Percentiles rank a stretch among this genome's conserved stretches.
phyloP scores from a whole-genome alignment of 139 green algal genomes.

The Desmodesmus armatus region DNA sequence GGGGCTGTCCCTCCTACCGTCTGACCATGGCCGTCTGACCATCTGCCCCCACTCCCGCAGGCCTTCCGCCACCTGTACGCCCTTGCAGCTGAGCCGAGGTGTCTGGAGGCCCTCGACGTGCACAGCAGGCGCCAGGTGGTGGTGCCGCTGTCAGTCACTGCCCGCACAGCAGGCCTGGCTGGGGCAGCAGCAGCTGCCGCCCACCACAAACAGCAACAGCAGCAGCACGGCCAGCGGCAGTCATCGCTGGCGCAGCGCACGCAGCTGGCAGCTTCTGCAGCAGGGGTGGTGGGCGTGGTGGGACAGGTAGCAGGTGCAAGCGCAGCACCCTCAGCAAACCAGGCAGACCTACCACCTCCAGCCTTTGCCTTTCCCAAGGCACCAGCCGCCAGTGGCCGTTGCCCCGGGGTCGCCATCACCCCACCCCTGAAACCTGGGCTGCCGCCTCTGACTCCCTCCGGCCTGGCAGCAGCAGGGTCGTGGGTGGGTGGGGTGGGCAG shows the following conservation, averaged over 20 bases:
- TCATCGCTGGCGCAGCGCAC: not conserved
- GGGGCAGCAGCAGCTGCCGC: constrained; percentile 24
- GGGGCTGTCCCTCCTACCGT: too few species aligned
- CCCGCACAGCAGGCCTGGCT: not conserved
- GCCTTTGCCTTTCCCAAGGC: too few species aligned
- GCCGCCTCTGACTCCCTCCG: not conserved
- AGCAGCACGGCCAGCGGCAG: constrained; percentile 12
- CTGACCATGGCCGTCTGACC: too few species aligned
- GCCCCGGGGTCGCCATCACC: not conserved
- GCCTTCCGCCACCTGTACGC: constrained; percentile 96
- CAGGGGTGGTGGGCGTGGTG: not conserved
- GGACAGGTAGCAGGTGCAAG: not conserved
- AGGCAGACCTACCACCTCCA: too few species aligned
- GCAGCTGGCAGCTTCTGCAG: not conserved
- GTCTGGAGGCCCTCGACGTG: constrained; percentile 88
- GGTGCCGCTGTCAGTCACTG: constrained; percentile 75
- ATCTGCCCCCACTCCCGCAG: too few species aligned
- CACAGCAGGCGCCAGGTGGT: constrained; percentile 75
- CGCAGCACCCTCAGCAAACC: not conserved
- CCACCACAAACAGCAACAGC: not conserved
- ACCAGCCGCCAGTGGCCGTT: not conserved
- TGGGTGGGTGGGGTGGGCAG: constrained; percentile 8
- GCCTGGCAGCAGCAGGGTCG: not conserved
- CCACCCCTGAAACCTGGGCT: not conserved
- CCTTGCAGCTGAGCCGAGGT: constrained; percentile 83